Percentiles rank a stretch among this genome's conserved stretches.
Conservation (phyloP, 106 monocot genomes). For the Posidonia australis region DNA sequence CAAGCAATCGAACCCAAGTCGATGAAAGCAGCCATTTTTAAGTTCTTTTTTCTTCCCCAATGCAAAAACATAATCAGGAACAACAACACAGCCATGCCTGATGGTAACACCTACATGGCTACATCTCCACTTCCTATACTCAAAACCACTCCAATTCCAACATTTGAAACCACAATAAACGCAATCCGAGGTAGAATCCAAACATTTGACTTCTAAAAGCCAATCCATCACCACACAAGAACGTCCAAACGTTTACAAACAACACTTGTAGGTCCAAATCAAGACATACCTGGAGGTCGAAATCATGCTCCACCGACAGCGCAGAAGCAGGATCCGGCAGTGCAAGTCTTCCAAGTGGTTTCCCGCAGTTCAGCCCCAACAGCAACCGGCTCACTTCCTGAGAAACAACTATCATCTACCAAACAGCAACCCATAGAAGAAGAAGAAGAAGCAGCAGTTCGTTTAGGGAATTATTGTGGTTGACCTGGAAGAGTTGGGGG, state of each 20-base stretch:
- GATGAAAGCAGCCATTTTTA: too few relatives aligned
- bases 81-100: too few relatives aligned
- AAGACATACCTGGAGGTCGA: conserved; percentile 63
- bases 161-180: background rate
- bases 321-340: conserved; percentile 27
- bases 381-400: conserved; percentile 89
- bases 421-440: background rate
- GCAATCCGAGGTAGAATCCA: background rate
- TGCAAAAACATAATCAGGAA: too few relatives aligned
- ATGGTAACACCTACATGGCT: too few relatives aligned
- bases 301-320: conserved; percentile 49
- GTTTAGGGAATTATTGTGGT: background rate
- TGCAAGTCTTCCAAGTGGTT: conserved; percentile 27
- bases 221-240: too few relatives aligned
- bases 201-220: too few relatives aligned
- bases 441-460: background rate
- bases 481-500: conserved; percentile 63
- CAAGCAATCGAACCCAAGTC: background rate
- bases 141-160: too few relatives aligned
- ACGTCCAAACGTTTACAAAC: too few relatives aligned
- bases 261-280: background rate
- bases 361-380: conserved; percentile 71
- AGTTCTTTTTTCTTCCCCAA: too few relatives aligned
- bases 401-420: background rate
- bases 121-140: too few relatives aligned